Conservation (phyloP, 306 rosid species). For the Lagenaria siceraria region DNA sequence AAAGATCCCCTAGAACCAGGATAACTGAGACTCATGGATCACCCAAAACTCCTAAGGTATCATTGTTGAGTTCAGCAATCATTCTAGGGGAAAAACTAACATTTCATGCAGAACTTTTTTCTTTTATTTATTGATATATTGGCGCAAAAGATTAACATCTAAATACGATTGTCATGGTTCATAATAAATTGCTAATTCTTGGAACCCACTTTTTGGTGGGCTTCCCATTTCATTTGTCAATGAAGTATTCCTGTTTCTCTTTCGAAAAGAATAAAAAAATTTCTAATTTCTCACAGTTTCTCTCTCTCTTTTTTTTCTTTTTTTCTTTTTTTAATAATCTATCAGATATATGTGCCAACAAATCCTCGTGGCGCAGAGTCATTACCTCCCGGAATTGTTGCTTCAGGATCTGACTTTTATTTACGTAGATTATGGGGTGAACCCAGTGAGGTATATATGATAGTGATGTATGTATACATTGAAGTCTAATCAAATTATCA, state of each 20-base stretch:
- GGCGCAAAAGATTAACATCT: neutral
- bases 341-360: conserved; percentile 61
- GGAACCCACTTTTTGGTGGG: too few species aligned
- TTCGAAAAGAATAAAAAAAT: neutral
- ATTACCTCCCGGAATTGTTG: conserved; percentile 85
- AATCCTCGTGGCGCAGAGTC: conserved; percentile 93
- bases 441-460: conserved; percentile 70
- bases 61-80: neutral
- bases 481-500: neutral
- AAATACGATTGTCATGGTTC: neutral
- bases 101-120: neutral
- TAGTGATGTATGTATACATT: neutral
- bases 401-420: conserved; percentile 66
- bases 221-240: too few species aligned
- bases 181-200: neutral
- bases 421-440: conserved; percentile 92
- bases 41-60: conserved; percentile 50
- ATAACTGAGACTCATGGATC: conserved; percentile 47
- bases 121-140: neutral
- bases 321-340: conserved; percentile 9
- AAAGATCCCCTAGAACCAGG: conserved; percentile 30
- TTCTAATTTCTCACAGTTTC: neutral
- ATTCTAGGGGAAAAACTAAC: neutral
- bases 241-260: too few species aligned
- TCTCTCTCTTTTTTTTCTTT: neutral